Evolutionary conservation across 176 grass and related monocot species (phyloP).

Genomic region (Musa schizocarpa): DNA sequence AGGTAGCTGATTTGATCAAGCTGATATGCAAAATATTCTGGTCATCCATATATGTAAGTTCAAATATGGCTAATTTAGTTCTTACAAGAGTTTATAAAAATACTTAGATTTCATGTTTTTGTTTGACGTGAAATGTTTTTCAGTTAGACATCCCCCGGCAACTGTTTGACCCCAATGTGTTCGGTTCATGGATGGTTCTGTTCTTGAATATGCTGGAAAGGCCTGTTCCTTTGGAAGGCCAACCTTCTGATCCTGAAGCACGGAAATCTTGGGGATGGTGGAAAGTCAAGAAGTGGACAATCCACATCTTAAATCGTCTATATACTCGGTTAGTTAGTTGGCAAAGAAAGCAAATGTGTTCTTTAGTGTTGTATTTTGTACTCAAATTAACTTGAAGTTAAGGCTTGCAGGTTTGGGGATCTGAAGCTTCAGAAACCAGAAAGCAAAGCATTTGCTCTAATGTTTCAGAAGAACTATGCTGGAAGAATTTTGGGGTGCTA

Average conservation of each 20-base stretch:
- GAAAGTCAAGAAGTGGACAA: conserved; percentile 13
- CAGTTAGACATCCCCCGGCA: conserved; percentile 92
- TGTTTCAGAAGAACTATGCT: conserved; percentile 80
- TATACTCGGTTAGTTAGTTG: background rate
- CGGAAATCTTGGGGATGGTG: conserved; percentile 13
- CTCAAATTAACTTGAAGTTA: conserved; percentile 11
- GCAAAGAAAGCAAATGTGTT: background rate
- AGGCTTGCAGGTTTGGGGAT: conserved; percentile 61
- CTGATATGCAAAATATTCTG: conserved; percentile 99
- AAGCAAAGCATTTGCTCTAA: conserved; percentile 74
- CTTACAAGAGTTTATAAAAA: background rate
- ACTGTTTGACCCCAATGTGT: conserved; percentile 62
- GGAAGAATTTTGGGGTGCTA: conserved; percentile 73
- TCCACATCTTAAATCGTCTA: conserved; percentile 14
- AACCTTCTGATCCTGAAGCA: conserved; percentile 2
- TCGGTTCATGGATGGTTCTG: conserved; percentile 76
- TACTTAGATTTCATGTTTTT: conserved; percentile 16
- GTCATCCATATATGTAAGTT: conserved; percentile 95
- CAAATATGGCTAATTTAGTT: background rate
- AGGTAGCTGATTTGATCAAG: conserved; percentile 90
- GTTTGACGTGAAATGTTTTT: conserved; percentile 15
- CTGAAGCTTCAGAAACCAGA: conserved; percentile 83
- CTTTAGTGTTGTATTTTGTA: conserved; percentile 11
- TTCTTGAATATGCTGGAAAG: conserved; percentile 23
- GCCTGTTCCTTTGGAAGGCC: conserved; percentile 10